These are phyloP conservation scores for Vanderwaltozyma tropicalis DNA, from an alignment of 805 yeast genomes.

Conservation along the genomic window DNA sequence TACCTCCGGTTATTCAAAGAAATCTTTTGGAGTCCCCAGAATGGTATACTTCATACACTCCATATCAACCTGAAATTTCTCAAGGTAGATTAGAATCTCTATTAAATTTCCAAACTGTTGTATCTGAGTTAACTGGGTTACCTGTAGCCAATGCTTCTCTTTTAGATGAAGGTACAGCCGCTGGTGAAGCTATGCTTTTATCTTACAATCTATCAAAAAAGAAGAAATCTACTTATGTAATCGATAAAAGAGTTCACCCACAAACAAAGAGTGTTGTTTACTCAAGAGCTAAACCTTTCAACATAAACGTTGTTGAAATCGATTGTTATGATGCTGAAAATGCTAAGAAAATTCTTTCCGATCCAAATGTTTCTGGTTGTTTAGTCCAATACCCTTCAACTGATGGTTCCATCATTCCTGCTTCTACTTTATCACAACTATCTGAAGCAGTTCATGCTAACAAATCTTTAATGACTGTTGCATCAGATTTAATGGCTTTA, in stretches of 20 bases:
- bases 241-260: slow-evolving; percentile 68
- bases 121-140: slow-evolving; percentile 84
- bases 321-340: slow-evolving; percentile 38
- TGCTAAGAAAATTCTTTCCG: slow-evolving; percentile 29
- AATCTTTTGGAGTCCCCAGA: slow-evolving; percentile 88
- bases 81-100: slow-evolving; percentile 92
- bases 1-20: slow-evolving; percentile 90
- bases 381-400: slow-evolving; percentile 87
- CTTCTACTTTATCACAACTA: slow-evolving; percentile 40
- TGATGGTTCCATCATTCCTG: slow-evolving; percentile 54
- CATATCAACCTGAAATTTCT: slow-evolving; percentile 95
- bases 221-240: slow-evolving; percentile 57
- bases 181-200: slow-evolving; percentile 92
- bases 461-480: slow-evolving; percentile 72
- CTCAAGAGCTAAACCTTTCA: slow-evolving; percentile 69
- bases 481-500: slow-evolving; percentile 86
- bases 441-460: slow-evolving; percentile 56
- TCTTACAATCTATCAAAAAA: slow-evolving; percentile 57
- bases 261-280: slow-evolving; percentile 75
- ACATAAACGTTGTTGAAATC: slow-evolving; percentile 50
- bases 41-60: slow-evolving; percentile 98
- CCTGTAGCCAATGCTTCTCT: slow-evolving; percentile 92
- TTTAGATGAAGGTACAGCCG: slow-evolving; percentile 94
- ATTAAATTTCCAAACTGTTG: slow-evolving; percentile 85
- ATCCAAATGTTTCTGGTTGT: slow-evolving; percentile 58